A percentile compares a stretch with the other conserved stretches of the same genome.
Evolutionary conservation across 805 yeast genomes (phyloP).

Genomic region (Saccharomycopsis sp.): DNA sequence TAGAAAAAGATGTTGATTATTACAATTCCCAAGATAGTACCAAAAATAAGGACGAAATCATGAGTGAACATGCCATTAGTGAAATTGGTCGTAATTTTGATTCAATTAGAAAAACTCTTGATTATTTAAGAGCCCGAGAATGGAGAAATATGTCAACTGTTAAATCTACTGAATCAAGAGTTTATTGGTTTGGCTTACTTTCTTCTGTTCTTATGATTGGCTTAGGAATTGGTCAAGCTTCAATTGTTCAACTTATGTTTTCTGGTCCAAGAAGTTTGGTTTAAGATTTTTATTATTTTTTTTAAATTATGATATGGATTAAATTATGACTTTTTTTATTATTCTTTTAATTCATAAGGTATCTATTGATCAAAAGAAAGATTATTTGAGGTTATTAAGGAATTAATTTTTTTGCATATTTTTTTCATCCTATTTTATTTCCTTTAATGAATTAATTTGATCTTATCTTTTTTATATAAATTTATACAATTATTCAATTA

Average conservation of each 20-base stretch:
- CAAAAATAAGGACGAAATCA: slow-evolving; percentile 38
- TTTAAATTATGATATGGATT: no score
- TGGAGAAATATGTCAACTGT: slow-evolving; percentile 94
- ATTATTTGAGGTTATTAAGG: no score
- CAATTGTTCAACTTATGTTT: slow-evolving; percentile 77
- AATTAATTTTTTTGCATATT: no score
- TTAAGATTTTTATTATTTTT: no score
- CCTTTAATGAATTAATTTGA: no score
- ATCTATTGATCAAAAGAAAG: no score
- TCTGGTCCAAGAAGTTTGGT: slow-evolving; percentile 21
- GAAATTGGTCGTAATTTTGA: slow-evolving; percentile 51
- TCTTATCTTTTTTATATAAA: no score
- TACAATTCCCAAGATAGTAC: slow-evolving; percentile 24
- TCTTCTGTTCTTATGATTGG: slow-evolving; percentile 68
- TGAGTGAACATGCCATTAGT: slow-evolving; percentile 43
- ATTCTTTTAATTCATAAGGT: no score
- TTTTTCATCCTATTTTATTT: no score
- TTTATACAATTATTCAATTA: no score
- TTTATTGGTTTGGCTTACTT: slow-evolving; percentile 63
- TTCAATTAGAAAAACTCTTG: slow-evolving; percentile 51
- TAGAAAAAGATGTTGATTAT: slow-evolving; percentile 31
- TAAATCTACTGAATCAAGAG: slow-evolving; percentile 63
- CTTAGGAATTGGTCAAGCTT: slow-evolving; percentile 66
- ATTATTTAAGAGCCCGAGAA: slow-evolving; percentile 91
- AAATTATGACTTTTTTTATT: no score